Evolutionary conservation across 345 rosid species (phyloP).

Genomic region (Punica granatum): DNA sequence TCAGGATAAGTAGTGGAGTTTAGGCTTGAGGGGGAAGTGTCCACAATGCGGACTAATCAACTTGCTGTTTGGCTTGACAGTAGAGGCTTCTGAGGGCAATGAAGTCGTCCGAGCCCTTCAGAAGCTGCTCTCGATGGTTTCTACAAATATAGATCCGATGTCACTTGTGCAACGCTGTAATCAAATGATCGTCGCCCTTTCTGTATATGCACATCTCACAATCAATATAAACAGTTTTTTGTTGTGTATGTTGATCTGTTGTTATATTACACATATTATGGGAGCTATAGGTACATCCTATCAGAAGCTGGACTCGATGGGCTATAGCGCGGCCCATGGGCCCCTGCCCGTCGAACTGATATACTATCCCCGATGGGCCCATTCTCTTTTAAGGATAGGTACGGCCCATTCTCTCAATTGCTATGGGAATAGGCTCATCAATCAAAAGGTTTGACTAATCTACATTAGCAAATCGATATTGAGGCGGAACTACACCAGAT

Average conservation of each 20-base stretch:
- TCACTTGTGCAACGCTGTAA: not conserved
- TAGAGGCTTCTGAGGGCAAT: not conserved
- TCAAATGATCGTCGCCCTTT: not conserved
- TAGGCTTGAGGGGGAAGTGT: not conserved
- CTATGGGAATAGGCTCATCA: too few relatives aligned
- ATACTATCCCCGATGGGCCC: too few relatives aligned
- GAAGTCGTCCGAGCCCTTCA: not conserved
- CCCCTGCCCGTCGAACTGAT: too few relatives aligned
- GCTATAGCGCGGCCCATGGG: too few relatives aligned
- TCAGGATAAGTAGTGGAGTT: slow-evolving; percentile 4
- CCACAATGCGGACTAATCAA: not conserved
- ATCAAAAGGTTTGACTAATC: too few relatives aligned
- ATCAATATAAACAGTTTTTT: not conserved
- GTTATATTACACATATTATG: too few relatives aligned
- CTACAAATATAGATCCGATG: slow-evolving; percentile 7
- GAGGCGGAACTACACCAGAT: too few relatives aligned
- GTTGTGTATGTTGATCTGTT: not conserved
- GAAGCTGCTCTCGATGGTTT: not conserved
- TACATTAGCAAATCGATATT: too few relatives aligned
- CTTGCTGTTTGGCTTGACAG: not conserved
- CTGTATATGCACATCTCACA: slow-evolving; percentile 8
- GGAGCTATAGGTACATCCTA: too few relatives aligned
- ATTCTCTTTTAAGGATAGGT: too few relatives aligned
- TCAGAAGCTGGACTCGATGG: too few relatives aligned
- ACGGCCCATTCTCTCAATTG: too few relatives aligned